Conservation (phyloP, 1,284 basidiomycete genomes). For the Cystobasidium sp. region DNA sequence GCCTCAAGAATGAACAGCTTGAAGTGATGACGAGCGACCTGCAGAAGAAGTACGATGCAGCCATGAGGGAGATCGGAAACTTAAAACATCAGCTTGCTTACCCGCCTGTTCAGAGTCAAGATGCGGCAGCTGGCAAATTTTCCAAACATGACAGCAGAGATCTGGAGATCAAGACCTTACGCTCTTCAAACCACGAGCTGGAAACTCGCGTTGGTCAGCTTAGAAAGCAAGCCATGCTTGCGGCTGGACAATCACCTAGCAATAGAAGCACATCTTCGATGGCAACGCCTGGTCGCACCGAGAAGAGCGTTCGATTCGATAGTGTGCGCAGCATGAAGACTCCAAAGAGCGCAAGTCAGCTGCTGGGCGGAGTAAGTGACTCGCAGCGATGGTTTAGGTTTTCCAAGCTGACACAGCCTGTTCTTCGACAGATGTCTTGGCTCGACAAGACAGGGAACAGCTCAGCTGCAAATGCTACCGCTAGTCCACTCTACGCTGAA, state of each 20-base stretch:
- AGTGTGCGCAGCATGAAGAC: constrained; percentile 66
- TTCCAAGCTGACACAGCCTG: constrained; percentile 67
- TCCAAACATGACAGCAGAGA: constrained; percentile 66
- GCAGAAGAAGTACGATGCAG: constrained; percentile 76
- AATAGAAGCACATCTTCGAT: constrained; percentile 1
- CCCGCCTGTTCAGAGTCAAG: constrained; percentile 62
- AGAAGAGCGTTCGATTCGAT: constrained; percentile 53
- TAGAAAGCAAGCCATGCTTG: constrained; percentile 47
- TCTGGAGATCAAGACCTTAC: constrained; percentile 70
- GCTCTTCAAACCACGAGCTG: constrained; percentile 74
- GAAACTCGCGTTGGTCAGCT: constrained; percentile 68
- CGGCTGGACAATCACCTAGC: constrained; percentile 56
- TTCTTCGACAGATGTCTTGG: constrained; percentile 27
- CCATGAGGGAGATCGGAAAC: constrained; percentile 76
- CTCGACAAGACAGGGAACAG: constrained; percentile 45
- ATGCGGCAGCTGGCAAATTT: background rate
- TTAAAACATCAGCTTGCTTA: constrained; percentile 67
- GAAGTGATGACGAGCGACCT: constrained; percentile 56
- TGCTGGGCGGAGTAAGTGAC: constrained; percentile 70
- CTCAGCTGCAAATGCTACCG: constrained; percentile 50
- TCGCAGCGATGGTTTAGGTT: background rate
- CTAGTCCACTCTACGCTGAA: constrained; percentile 56
- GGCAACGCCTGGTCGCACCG: constrained; percentile 18
- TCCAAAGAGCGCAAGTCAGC: constrained; percentile 62
- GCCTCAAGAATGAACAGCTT: constrained; percentile 48